These are phyloP conservation scores for Wilhelminamyces savonicus DNA, from an alignment of 805 yeast genomes.

Conservation along the genomic window DNA sequence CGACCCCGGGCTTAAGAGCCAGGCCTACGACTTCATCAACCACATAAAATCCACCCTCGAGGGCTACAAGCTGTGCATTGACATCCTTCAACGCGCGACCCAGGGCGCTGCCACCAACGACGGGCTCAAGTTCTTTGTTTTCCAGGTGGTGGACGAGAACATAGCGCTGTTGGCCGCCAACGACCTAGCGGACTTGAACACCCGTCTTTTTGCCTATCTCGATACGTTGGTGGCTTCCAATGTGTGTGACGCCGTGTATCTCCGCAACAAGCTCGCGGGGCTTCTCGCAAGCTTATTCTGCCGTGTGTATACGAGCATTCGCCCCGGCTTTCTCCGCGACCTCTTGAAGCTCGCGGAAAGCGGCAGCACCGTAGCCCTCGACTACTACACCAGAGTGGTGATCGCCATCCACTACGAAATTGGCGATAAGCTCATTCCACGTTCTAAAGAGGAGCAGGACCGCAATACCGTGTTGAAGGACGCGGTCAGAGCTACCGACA, in stretches of 20 bases:
- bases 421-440: slow-evolving; percentile 81
- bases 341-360: slow-evolving; percentile 16
- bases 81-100: slow-evolving; percentile 29
- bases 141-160: slow-evolving; percentile 63
- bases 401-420: slow-evolving; percentile 81
- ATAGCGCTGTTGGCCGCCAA: slow-evolving; percentile 39
- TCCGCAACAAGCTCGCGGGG: slow-evolving; percentile 32
- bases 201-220: slow-evolving; percentile 42
- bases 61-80: slow-evolving; percentile 52
- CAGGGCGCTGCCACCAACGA: slow-evolving; percentile 30
- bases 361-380: slow-evolving; percentile 39
- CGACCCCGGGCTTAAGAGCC: slow-evolving; percentile 52
- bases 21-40: slow-evolving; percentile 47
- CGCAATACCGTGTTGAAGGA: slow-evolving; percentile 76
- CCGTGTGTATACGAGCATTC: slow-evolving; percentile 24
- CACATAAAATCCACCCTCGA: slow-evolving; percentile 48
- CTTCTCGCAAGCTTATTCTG: slow-evolving; percentile 30
- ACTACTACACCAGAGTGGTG: slow-evolving; percentile 70
- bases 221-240: slow-evolving; percentile 14
- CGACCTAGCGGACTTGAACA: slow-evolving; percentile 41
- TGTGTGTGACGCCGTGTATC: slow-evolving; percentile 26
- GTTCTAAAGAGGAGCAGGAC: slow-evolving; percentile 56
- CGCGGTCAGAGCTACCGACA: slow-evolving; percentile 69
- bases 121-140: slow-evolving; percentile 57
- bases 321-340: slow-evolving; percentile 28